Evolutionary conservation across 768 basidiomycete genomes (phyloP).

Genomic region (Heimioporus sp.): DNA sequence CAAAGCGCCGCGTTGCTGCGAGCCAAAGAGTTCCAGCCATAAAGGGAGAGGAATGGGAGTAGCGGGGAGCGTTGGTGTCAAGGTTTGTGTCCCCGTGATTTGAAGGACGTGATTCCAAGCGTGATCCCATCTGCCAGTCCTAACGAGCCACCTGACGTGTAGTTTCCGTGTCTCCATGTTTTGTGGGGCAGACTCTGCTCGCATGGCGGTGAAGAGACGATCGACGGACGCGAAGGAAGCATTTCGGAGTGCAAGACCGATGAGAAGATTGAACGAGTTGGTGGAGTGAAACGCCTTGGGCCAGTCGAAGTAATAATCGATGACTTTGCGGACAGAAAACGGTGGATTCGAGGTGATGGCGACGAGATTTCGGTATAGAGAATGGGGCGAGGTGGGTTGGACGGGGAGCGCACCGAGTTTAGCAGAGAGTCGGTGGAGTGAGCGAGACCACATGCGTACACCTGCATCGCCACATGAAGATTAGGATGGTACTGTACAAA

Average conservation of each 20-base stretch:
- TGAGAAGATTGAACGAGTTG: conserved; percentile 44
- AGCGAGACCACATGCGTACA: background rate
- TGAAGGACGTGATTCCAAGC: conserved; percentile 50
- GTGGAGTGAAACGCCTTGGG: conserved; percentile 34
- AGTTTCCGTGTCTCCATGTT: conserved; percentile 59
- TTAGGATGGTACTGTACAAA: conserved; percentile 1
- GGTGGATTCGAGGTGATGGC: conserved; percentile 18
- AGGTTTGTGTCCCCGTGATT: conserved; percentile 9
- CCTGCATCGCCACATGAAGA: background rate
- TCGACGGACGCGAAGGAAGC: conserved; percentile 45
- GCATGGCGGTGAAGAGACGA: conserved; percentile 49
- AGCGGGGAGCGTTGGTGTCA: background rate
- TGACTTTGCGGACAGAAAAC: conserved; percentile 9
- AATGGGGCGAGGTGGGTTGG: conserved; percentile 27
- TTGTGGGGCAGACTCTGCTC: conserved; percentile 35
- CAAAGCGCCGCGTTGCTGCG: conserved; percentile 36
- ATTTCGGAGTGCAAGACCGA: conserved; percentile 49
- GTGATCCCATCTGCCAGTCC: conserved; percentile 52
- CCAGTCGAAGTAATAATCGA: conserved; percentile 28
- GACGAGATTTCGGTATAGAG: conserved; percentile 36
- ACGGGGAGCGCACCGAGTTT: background rate
- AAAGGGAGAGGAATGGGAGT: conserved; percentile 41
- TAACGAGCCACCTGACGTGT: conserved; percentile 54
- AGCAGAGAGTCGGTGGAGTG: background rate
- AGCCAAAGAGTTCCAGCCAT: conserved; percentile 63